A percentile compares a stretch with the other conserved stretches of the same genome.
Evolutionary conservation across 768 basidiomycete species (phyloP).

Genomic region (Hirschioporus abietinus): DNA sequence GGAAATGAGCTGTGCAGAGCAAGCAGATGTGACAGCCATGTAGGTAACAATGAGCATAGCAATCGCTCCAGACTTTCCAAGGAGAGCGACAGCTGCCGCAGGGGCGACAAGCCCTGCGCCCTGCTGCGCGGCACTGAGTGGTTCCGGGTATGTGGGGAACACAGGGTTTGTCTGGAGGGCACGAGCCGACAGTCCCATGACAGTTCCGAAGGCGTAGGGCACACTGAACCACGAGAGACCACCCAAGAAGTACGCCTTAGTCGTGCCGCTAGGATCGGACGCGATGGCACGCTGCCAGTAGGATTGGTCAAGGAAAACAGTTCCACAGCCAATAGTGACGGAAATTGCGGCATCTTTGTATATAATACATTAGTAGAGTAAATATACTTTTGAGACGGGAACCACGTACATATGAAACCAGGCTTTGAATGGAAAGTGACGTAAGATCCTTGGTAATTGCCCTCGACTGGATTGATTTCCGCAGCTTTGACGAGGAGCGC

Average conservation of each 20-base stretch:
- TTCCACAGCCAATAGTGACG: slow-evolving; percentile 18
- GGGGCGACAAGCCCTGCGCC: slow-evolving; percentile 32
- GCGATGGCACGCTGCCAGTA: slow-evolving; percentile 37
- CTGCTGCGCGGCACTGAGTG: slow-evolving; percentile 22
- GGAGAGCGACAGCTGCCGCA: slow-evolving; percentile 27
- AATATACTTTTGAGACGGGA: slow-evolving; percentile 15
- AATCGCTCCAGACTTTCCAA: slow-evolving; percentile 31
- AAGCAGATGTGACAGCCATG: slow-evolving; percentile 31
- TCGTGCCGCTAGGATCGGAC: slow-evolving; percentile 29
- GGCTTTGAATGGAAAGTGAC: slow-evolving; percentile 35
- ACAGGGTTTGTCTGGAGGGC: slow-evolving; percentile 23
- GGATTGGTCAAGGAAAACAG: slow-evolving; percentile 24
- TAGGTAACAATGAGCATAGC: slow-evolving; percentile 31
- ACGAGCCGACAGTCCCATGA: slow-evolving; percentile 29
- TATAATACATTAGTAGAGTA: slow-evolving; percentile 12
- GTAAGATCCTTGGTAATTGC: slow-evolving; percentile 48
- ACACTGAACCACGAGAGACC: slow-evolving; percentile 36
- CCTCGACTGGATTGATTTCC: slow-evolving; percentile 36
- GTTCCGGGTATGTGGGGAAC: slow-evolving; percentile 15
- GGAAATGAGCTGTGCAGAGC: slow-evolving; percentile 31
- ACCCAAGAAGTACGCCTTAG: slow-evolving; percentile 33
- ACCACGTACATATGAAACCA: background rate
- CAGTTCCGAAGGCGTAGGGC: slow-evolving; percentile 33
- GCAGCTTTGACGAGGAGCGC: slow-evolving; percentile 43
- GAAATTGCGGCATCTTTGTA: slow-evolving; percentile 7